Base-by-base conservation (phyloP, 2,329 filamentous ascomycete genomes). In the Alternaria hordeiaustralica region DNA sequence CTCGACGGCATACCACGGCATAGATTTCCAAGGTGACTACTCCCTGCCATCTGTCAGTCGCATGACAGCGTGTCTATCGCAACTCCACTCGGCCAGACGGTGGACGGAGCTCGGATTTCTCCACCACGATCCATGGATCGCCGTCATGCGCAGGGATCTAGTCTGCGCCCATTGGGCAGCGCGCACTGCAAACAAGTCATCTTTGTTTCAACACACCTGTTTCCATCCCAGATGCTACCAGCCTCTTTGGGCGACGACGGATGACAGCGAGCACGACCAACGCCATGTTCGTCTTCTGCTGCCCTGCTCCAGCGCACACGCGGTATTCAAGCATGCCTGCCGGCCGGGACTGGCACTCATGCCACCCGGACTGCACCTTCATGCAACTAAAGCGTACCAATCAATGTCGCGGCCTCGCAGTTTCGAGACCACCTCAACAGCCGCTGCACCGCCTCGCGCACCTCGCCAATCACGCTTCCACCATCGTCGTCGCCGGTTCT, bases 381-480 rank as follows among this genome's bases (percentile, higher is more conserved):
- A 61, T 56, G 58, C 69, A 50, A 44, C 57, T 45, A 45, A 28
- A 46, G 33, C 18, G 25, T 45, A 23, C 70, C 71, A 75, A 73
- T 71, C 65, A 68, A 23, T 59, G 55, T 55, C 63, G 61, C 57
- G 58, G 41, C 66, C 59, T 61, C 44, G 30, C 46, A 45, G 43
- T 63, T 64, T 66, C 60, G 58, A 67, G 47, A 59, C 58, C 45
- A 55, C 70, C 63, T 66, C 73, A 71, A 58, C 68, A 75, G 67
- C 71, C 74, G 72, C 73, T 72, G 72, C 75, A 75, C 74, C 70
- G 75, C 75, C 74, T 73, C 74, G 62, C 26, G 55, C 58, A 21
- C 57, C 11, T 26, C 49, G 54, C 64, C 68, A 70, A 70, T 69
- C 53, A 66, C 55, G 13, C 18, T 26, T 44, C 58, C 54, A 41